These are phyloP conservation scores for Myriangium duriaei DNA, from an alignment of 2,329 filamentous ascomycete genomes.

Conservation along the genomic window DNA sequence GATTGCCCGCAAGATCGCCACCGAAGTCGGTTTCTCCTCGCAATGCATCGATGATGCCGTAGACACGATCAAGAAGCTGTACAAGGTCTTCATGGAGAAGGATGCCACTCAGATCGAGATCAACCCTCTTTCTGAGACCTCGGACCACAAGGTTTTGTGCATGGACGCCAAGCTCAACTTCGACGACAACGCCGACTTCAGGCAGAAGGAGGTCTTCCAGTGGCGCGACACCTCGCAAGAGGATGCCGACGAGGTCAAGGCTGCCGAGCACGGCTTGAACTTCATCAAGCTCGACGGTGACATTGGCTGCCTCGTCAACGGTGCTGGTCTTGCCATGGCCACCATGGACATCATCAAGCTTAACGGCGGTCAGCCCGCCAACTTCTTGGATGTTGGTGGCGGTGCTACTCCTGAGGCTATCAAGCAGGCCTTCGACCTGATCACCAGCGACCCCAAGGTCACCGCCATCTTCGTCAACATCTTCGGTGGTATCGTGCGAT, in stretches of 20 bases:
- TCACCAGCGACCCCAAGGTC: slow-evolving; percentile 96
- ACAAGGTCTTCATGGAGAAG: slow-evolving; percentile 97
- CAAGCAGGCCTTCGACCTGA: slow-evolving; percentile 94
- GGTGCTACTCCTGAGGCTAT: slow-evolving; percentile 95
- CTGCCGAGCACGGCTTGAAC: slow-evolving; percentile 86
- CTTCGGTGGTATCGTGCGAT: slow-evolving; percentile 96
- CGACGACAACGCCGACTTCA: slow-evolving; percentile 97
- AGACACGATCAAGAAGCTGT: slow-evolving; percentile 95
- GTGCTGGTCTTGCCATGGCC: slow-evolving; percentile 97
- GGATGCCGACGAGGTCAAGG: slow-evolving; percentile 94
- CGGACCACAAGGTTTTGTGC: slow-evolving; percentile 92
- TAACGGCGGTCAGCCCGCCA: slow-evolving; percentile 88
- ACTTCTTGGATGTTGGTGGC: slow-evolving; percentile 98
- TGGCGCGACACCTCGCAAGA: slow-evolving; percentile 94
- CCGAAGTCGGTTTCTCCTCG: slow-evolving; percentile 90
- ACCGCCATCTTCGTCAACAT: slow-evolving; percentile 99
- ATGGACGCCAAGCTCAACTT: slow-evolving; percentile 99
- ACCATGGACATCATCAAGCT: slow-evolving; percentile 99
- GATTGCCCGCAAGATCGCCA: slow-evolving; percentile 79
- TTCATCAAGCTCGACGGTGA: slow-evolving; percentile 99
- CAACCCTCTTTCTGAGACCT: slow-evolving; percentile 96
- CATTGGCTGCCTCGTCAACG: slow-evolving; percentile 98
- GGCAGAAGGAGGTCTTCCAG: slow-evolving; percentile 89
- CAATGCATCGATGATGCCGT: slow-evolving; percentile 94
- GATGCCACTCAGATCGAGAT: slow-evolving; percentile 99